phyloP scores from a whole-genome alignment of 75 land plant genomes.

The Pinus taeda region DNA sequence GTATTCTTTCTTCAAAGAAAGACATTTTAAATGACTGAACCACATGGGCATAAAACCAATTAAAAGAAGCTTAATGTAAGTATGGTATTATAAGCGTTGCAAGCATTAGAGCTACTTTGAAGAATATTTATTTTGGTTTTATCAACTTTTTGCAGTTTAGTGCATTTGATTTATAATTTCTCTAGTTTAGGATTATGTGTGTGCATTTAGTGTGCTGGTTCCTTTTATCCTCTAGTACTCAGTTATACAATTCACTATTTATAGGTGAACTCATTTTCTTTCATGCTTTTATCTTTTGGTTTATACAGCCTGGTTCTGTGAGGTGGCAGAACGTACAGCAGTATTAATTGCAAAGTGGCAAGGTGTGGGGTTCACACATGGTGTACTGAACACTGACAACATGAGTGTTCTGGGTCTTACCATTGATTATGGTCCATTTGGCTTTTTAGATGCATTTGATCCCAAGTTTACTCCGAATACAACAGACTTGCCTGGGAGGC shows the following conservation, averaged over 20 bases:
- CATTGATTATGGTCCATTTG: conserved; percentile 99
- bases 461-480: conserved; percentile 97
- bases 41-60: no score
- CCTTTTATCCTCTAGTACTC: not conserved
- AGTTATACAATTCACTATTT: not conserved
- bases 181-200: not conserved
- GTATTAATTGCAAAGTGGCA: conserved; percentile 93
- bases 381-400: conserved; percentile 97
- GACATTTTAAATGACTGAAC: no score
- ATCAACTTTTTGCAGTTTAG: no score
- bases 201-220: not conserved
- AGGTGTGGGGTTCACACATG: conserved; percentile 99
- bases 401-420: conserved; percentile 97
- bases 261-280: not conserved
- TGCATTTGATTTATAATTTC: no score
- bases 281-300: conserved; percentile 2
- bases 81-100: no score
- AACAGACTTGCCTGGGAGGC: conserved; percentile 94
- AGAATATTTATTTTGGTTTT: no score
- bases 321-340: conserved; percentile 94
- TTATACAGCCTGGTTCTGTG: conserved; percentile 85
- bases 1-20: no score
- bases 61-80: no score
- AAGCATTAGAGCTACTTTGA: no score
- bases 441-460: conserved; percentile 99